Base-by-base conservation (phyloP, 1,284 basidiomycete species). In the Ganoderma meredithae region DNA sequence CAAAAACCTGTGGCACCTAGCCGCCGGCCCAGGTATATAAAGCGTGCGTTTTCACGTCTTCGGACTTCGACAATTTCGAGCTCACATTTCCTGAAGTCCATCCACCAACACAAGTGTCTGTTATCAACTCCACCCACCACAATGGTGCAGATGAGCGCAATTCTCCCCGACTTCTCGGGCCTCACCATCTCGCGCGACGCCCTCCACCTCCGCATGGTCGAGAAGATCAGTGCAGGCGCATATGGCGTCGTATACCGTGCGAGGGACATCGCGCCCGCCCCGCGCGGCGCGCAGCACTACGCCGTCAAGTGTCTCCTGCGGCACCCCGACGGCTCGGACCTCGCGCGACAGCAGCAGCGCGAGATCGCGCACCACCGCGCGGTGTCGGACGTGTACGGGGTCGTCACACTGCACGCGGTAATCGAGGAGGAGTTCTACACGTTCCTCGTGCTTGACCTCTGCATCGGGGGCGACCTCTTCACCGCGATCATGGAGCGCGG, bases 211-310 rank as follows among this genome's bases (percentile, higher is more conserved):
- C 73, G 87, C 69, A 82, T 88, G 71, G 80, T 89, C 63, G 78
- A 86, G 64, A 79, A 81, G 27, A 79, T 91, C 52, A 90, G 90
- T n/a, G 76, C 84, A 10, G 90, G 90, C 47, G 88, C 89, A 0
- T 91, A 90, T 78, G 89, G 90, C 60, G 86, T 89, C 67, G 90
- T 91, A 64, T 91, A 91, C 79, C 84, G 85, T 68, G 88, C 86
- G 1, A 75, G 83, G 49, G 86, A 87, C 76, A 75, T 75, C 52
- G 71, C 71, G 7, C 71, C 70, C 27, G 73, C 70, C 72, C 78
- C 62, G 64, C 73, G 41, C 19, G 52, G 65, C 17, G 67, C 72
- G 7, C 64, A 9, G 33, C 76, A 80, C 72, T 85, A 76, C 73
- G 90, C 90, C 15, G 86, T 92, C 80, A 92, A 92, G 80, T 89